A percentile compares a stretch with the other conserved stretches of the same genome.
These are phyloP conservation scores for Rhodosporidiobolus odoratus DNA, from an alignment of 768 basidiomycete species.

Conservation along the genomic window DNA sequence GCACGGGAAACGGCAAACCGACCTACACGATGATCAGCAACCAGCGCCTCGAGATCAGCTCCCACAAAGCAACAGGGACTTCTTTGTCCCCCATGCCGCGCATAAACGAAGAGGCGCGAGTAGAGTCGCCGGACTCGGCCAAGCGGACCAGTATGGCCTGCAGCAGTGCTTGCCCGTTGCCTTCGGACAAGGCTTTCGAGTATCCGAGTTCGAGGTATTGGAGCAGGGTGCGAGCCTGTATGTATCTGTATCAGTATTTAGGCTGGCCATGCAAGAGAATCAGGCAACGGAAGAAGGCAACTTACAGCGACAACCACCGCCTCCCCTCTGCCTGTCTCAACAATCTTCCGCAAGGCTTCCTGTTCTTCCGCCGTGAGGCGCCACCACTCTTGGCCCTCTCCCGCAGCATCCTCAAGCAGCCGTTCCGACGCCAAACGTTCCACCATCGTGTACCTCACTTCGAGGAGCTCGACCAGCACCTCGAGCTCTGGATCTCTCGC, in stretches of 20 bases:
- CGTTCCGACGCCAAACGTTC: conserved; percentile 1
- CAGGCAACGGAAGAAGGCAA: neutral
- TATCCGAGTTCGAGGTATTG: conserved; percentile 16
- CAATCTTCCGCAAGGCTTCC: conserved; percentile 2
- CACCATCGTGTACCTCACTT: conserved; percentile 10
- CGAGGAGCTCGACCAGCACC: conserved; percentile 21
- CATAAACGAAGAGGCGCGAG: neutral
- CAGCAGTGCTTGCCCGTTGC: neutral
- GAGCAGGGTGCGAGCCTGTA: conserved; percentile 18
- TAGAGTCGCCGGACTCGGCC: neutral
- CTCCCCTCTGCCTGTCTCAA: conserved; percentile 1
- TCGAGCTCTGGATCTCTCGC: too few relatives aligned
- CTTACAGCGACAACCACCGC: conserved; percentile 20
- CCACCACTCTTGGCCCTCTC: conserved; percentile 2
- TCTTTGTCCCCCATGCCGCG: neutral
- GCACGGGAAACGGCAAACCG: too few relatives aligned
- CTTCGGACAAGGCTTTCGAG: neutral
- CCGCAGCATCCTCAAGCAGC: neutral
- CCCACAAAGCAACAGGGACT: conserved; percentile 21
- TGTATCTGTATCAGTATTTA: neutral
- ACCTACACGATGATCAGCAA: conserved; percentile 14
- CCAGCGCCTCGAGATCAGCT: conserved; percentile 26
- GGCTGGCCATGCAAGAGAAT: neutral
- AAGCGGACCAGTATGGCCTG: conserved; percentile 4
- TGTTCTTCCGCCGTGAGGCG: neutral